Evolutionary conservation across 2,329 filamentous ascomycete species (phyloP), one percentile per base, ranked within the genome.

Genomic region (Diaporthe australafricana): DNA sequence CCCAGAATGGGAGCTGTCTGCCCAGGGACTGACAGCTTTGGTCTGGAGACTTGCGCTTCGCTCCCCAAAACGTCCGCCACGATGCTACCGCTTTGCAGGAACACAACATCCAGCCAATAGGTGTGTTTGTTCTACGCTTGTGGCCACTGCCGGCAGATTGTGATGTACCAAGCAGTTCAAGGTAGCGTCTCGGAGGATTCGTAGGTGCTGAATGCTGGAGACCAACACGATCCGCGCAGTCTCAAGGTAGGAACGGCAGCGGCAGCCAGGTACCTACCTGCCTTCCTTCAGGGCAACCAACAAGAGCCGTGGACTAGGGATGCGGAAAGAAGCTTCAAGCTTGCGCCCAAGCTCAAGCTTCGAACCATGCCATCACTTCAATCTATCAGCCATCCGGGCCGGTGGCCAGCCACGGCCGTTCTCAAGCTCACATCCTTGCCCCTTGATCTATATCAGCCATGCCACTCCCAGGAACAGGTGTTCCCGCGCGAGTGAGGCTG

Each of bases 351-450:
- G 63, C 63, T 67, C 60, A 63, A 65, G 60, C 60, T 65, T 65
- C 45, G 45, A 65, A 65, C 60, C 60, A 65, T 38, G 60, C 45
- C 20, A 50, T 25, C 60, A 17, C 30, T n/a, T 65, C 60, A 40
- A 40, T 35, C 27, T 38, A 47, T 62, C 57, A 63, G 57, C 27
- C 60, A 35, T 12, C 60, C 60, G 60, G 60, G 6, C 60, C 60
- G 42, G 60, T 63, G 27, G 60, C 60, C 38, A 60, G 14, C 42
- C 42, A 27, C 38, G 42, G 42, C 30, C n/a, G 42, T 52, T 60
- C n/a, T n/a, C 27, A 60, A 69, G 67, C 67, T 69, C 56, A 52
- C 45, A 69, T 69, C 67, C 67, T 60, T 69, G 67, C n/a, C 22
- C 66, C 53, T 22, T 20, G 4, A 14, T 17, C 35, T 45, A 68